phyloP scores from a whole-genome alignment of 345 rosid genomes.

The Lepidium didymum region DNA sequence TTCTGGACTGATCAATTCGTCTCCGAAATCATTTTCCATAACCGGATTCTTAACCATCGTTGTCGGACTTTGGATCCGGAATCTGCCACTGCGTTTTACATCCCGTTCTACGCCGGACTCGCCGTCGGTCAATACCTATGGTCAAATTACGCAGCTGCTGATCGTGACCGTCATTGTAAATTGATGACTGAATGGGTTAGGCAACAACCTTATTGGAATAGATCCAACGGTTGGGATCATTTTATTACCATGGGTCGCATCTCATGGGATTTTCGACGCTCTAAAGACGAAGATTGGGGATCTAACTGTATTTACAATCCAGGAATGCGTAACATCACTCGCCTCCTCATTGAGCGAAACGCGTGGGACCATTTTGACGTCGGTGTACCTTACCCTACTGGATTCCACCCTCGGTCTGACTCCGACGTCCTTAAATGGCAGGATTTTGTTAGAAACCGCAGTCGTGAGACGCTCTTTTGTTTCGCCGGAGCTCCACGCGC shows the following conservation, averaged over 20 bases:
- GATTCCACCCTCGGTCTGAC: conserved; percentile 88
- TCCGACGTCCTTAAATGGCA: conserved; percentile 76
- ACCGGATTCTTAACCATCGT: conserved; percentile 60
- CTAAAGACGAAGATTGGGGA: conserved; percentile 79
- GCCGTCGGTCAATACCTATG: conserved; percentile 84
- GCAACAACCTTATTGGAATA: conserved; percentile 52
- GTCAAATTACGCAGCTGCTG: conserved; percentile 45
- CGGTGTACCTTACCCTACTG: conserved; percentile 93
- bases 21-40: conserved; percentile 72
- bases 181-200: conserved; percentile 61
- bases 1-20: conserved; percentile 91
- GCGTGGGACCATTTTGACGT: conserved; percentile 97
- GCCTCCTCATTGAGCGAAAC: conserved; percentile 89
- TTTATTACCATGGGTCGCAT: conserved; percentile 91
- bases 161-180: conserved; percentile 72
- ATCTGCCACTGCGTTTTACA: conserved; percentile 72
- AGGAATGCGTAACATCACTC: conserved; percentile 89
- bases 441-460: conserved; percentile 49
- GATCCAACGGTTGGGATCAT: conserved; percentile 92
- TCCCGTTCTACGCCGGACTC: conserved; percentile 91
- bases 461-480: conserved; percentile 62
- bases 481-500: conserved; percentile 85
- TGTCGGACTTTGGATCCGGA: conserved; percentile 65
- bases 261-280: conserved; percentile 94
- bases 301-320: conserved; percentile 72